Conservation (phyloP, 2,329 filamentous ascomycete genomes). For the Xylariaceae sp. region DNA sequence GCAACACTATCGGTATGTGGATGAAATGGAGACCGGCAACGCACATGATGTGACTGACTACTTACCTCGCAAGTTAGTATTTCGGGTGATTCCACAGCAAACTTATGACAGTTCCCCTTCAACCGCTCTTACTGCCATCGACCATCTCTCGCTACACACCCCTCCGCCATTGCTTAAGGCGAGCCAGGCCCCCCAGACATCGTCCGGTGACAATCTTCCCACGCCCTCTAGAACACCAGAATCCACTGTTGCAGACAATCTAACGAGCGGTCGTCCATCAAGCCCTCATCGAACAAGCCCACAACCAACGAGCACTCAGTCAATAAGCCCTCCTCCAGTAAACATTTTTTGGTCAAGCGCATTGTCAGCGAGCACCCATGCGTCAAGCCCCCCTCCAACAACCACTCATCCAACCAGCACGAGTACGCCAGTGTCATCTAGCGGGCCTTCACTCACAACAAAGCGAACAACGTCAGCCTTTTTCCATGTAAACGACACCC, state of each 20-base stretch:
- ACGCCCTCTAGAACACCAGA: not conserved
- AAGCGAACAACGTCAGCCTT: not conserved
- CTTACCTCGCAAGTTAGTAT: conserved; percentile 3
- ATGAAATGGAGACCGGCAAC: not conserved
- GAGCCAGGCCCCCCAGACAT: not conserved
- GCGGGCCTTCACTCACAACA: not conserved
- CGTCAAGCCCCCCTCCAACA: too few relatives aligned
- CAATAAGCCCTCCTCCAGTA: too few relatives aligned
- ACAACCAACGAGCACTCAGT: too few relatives aligned
- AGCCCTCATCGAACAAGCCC: too few relatives aligned
- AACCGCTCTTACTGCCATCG: not conserved
- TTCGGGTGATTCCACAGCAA: not conserved
- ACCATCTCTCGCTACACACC: not conserved
- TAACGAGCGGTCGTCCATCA: too few relatives aligned
- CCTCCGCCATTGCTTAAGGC: not conserved
- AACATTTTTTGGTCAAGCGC: too few relatives aligned
- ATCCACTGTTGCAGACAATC: not conserved
- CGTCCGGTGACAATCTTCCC: not conserved
- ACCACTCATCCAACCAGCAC: not conserved
- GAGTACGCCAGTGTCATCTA: not conserved
- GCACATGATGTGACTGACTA: not conserved
- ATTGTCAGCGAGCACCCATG: too few relatives aligned
- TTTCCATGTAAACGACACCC: not conserved
- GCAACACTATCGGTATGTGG: conserved; percentile 11
- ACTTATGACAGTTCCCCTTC: not conserved